Evolutionary conservation across 257 asterid genomes (phyloP).

Genomic region (Solanum lycopersicoides): DNA sequence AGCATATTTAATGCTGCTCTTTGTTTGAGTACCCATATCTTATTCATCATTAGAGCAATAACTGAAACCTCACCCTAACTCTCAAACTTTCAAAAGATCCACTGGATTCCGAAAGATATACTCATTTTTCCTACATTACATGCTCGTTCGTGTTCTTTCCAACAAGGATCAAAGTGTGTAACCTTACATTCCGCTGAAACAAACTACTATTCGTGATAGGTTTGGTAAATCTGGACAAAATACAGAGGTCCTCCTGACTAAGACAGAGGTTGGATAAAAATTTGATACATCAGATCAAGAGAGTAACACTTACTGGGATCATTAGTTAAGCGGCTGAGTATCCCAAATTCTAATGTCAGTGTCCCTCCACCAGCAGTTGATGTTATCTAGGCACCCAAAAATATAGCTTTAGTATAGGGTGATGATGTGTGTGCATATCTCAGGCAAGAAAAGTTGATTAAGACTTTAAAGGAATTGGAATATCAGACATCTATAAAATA

Average conservation of each 20-base stretch:
- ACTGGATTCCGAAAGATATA: not conserved
- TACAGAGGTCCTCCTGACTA: not conserved
- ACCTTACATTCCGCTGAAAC: not conserved
- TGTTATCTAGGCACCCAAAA: conserved; percentile 55
- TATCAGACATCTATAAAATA: not conserved
- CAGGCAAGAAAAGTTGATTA: not conserved
- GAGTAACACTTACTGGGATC: conserved; percentile 53
- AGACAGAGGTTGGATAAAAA: not conserved
- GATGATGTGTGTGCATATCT: not conserved
- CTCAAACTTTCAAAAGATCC: not conserved
- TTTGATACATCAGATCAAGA: not conserved
- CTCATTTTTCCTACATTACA: not conserved
- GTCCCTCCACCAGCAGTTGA: conserved; percentile 99
- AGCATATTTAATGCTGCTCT: not conserved
- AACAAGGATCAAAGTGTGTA: not conserved
- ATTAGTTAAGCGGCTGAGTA: conserved; percentile 92
- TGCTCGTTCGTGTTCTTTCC: not conserved
- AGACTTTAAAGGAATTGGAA: not conserved
- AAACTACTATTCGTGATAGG: not conserved
- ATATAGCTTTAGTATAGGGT: not conserved
- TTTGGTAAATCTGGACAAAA: not conserved
- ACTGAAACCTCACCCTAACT: not conserved
- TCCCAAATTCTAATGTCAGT: conserved; percentile 88
- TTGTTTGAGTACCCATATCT: not conserved
- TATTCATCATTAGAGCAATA: not conserved